phyloP scores from a whole-genome alignment of 83 land plant species.

The Picea abies region DNA sequence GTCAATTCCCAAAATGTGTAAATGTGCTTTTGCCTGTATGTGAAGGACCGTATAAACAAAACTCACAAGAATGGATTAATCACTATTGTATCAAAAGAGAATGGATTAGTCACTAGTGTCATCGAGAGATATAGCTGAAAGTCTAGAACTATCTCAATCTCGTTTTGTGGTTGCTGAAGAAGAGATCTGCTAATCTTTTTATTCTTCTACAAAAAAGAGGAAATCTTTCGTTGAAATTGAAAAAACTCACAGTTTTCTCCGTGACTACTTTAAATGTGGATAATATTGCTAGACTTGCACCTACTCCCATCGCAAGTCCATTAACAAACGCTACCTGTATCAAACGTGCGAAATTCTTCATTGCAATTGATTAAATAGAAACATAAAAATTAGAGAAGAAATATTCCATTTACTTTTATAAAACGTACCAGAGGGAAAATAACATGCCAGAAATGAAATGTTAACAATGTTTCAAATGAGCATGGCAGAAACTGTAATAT shows the following conservation, averaged over 20 bases:
- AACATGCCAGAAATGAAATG: background rate
- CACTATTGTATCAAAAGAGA: too few species aligned
- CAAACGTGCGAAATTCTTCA: background rate
- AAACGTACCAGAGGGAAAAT: background rate
- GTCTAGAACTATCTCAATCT: background rate
- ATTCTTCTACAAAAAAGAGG: background rate
- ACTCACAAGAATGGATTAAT: too few species aligned
- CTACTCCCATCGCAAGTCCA: conserved; percentile 93
- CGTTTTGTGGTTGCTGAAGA: background rate
- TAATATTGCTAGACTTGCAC: conserved; percentile 73
- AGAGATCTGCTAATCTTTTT: background rate
- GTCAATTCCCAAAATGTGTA: background rate
- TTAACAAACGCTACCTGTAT: conserved; percentile 76
- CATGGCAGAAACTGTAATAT: background rate
- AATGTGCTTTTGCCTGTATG: background rate
- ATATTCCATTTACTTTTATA: background rate
- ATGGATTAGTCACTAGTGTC: too few species aligned
- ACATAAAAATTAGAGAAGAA: background rate
- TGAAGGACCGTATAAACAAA: too few species aligned
- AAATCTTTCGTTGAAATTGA: background rate
- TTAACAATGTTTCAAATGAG: background rate
- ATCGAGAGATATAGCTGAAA: too few species aligned
- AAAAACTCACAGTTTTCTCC: conserved; percentile 83
- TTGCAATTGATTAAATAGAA: background rate
- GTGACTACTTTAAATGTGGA: conserved; percentile 80